Conservation (phyloP, 345 rosid genomes). For the Aegle marmelos region DNA sequence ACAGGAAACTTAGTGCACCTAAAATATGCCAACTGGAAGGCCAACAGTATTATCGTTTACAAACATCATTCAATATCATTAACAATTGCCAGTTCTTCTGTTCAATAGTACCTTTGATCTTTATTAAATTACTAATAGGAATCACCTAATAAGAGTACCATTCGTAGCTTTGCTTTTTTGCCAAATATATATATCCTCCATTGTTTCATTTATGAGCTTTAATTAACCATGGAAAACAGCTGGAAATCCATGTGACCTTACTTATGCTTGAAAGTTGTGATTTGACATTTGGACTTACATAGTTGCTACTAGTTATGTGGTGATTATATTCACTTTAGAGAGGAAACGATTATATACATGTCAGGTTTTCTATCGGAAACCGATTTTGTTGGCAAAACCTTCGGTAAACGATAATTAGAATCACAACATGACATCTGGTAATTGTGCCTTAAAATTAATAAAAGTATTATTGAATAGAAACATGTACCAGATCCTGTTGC, state of each 20-base stretch:
- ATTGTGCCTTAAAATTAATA: neutral
- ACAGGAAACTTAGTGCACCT: neutral
- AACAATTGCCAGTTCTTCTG: neutral
- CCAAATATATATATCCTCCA: neutral
- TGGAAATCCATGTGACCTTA: neutral
- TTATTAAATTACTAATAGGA: neutral
- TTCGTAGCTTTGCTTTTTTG: neutral
- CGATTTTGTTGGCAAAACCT: neutral
- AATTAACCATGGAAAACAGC: neutral
- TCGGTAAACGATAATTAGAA: neutral
- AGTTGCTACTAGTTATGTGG: neutral
- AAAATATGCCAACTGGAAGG: neutral
- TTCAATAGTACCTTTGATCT: neutral
- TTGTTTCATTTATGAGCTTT: neutral
- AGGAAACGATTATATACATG: neutral
- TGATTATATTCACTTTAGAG: neutral
- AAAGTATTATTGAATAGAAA: neutral
- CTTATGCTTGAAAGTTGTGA: neutral
- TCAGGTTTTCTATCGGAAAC: neutral
- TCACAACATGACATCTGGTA: neutral
- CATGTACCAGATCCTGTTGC: slow-evolving; percentile 80
- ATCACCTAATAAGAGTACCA: neutral
- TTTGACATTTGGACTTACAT: neutral
- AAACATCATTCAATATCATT: neutral
- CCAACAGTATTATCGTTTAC: neutral